Percentiles rank a stretch among this genome's conserved stretches.
phyloP scores from a whole-genome alignment of 129 eudicot species.

The Rutidosis leptorrhynchoides region DNA sequence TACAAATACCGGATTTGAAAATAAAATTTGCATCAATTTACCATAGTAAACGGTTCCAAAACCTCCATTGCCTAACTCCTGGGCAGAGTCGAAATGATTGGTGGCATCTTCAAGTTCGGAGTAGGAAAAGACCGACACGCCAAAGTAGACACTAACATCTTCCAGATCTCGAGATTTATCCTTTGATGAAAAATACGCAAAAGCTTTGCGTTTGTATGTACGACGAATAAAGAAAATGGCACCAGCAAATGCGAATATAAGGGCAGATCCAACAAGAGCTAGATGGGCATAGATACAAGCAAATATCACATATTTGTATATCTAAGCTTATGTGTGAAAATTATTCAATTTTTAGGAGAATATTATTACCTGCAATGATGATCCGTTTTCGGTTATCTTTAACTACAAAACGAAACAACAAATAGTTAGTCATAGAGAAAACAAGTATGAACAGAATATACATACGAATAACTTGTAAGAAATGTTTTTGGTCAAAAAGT shows the following conservation, averaged over 20 bases:
- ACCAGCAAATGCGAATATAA: slow-evolving; percentile 19
- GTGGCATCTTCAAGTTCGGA: slow-evolving; percentile 64
- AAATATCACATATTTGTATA: neutral
- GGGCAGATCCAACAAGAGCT: slow-evolving; percentile 15
- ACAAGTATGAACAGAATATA: neutral
- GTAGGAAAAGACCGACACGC: slow-evolving; percentile 56
- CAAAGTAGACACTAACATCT: slow-evolving; percentile 33
- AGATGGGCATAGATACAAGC: neutral
- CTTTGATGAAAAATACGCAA: slow-evolving; percentile 27
- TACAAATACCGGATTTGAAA: neutral
- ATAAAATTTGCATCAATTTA: slow-evolving; percentile 4
- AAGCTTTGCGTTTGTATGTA: slow-evolving; percentile 21
- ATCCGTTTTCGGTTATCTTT: neutral
- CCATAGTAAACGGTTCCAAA: slow-evolving; percentile 68
- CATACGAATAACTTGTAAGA: too few relatives aligned
- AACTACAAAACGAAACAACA: slow-evolving; percentile 14
- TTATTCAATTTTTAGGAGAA: neutral
- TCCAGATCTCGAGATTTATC: slow-evolving; percentile 39
- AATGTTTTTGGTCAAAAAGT: too few relatives aligned
- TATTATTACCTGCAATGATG: slow-evolving; percentile 26
- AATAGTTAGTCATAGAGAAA: neutral
- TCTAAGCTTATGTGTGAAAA: neutral
- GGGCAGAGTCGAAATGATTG: slow-evolving; percentile 43
- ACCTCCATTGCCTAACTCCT: slow-evolving; percentile 64
- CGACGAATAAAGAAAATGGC: slow-evolving; percentile 24